These are phyloP conservation scores for Oemleria cerasiformis DNA, from an alignment of 306 rosid species.

Conservation along the genomic window DNA sequence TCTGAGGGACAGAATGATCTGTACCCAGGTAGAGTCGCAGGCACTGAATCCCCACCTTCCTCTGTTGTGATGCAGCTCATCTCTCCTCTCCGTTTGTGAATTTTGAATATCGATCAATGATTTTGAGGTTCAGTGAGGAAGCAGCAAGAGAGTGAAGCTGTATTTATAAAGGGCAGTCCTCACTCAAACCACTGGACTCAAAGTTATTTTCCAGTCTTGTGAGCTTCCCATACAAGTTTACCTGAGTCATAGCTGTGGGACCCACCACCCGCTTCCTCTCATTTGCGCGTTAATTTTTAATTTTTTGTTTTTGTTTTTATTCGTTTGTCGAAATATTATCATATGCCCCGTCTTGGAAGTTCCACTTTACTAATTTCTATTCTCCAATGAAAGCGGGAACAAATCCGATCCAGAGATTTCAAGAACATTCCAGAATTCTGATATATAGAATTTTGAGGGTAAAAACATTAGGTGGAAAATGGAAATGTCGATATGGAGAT, in stretches of 20 bases:
- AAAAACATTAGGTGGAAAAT: too few species aligned
- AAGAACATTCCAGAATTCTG: too few species aligned
- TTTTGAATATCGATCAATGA: background rate
- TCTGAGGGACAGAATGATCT: slow-evolving; percentile 65
- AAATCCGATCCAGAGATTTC: too few species aligned
- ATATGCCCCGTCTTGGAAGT: background rate
- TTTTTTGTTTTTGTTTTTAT: background rate
- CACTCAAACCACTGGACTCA: too few species aligned
- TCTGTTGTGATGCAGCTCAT: background rate
- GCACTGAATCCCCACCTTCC: background rate
- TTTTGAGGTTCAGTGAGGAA: background rate
- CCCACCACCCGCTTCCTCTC: background rate
- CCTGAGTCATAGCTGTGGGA: background rate
- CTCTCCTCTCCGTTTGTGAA: background rate
- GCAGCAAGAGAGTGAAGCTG: background rate
- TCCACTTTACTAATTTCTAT: background rate
- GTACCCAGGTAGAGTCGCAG: slow-evolving; percentile 23
- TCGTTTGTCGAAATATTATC: background rate
- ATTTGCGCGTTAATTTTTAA: background rate
- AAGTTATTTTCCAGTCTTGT: background rate
- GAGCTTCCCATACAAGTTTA: background rate
- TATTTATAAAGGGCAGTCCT: background rate
- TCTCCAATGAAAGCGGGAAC: background rate
- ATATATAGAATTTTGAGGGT: background rate
- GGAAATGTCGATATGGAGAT: too few species aligned